A percentile compares a stretch with the other conserved stretches of the same genome.
Evolutionary conservation across 1,284 basidiomycete species (phyloP).

Genomic region (Trichosporon sp.): DNA sequence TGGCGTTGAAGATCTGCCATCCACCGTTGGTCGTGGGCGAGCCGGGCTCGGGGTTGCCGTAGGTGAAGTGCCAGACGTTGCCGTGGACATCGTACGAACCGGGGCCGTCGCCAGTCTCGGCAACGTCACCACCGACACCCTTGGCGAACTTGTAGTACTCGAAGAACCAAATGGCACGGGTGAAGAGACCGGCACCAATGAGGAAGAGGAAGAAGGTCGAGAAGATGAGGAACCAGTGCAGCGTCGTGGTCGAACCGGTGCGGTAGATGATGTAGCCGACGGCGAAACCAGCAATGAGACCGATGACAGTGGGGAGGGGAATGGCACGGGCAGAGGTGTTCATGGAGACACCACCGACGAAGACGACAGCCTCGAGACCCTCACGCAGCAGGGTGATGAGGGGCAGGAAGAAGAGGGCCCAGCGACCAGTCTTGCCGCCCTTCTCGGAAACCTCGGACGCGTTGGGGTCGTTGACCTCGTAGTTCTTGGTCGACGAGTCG

Average conservation of each 20-base stretch:
- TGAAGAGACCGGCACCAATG: slow-evolving; percentile 88
- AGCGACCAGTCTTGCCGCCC: slow-evolving; percentile 64
- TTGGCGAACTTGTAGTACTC: slow-evolving; percentile 62
- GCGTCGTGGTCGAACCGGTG: slow-evolving; percentile 56
- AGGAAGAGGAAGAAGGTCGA: slow-evolving; percentile 89
- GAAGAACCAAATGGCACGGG: slow-evolving; percentile 67
- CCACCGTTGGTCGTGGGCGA: slow-evolving; percentile 53
- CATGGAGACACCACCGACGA: slow-evolving; percentile 88
- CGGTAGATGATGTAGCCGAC: slow-evolving; percentile 61
- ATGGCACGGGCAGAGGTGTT: slow-evolving; percentile 77
- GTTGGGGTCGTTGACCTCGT: slow-evolving; percentile 19
- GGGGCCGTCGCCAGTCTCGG: slow-evolving; percentile 64
- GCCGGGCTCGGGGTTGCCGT: slow-evolving; percentile 72
- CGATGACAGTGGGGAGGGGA: slow-evolving; percentile 83
- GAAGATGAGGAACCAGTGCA: slow-evolving; percentile 75
- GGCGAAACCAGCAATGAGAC: slow-evolving; percentile 71
- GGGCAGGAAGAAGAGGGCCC: slow-evolving; percentile 83
- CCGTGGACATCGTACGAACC: slow-evolving; percentile 67
- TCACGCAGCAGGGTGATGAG: slow-evolving; percentile 83
- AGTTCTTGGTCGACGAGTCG: slow-evolving; percentile 47
- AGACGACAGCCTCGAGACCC: slow-evolving; percentile 89
- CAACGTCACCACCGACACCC: slow-evolving; percentile 71
- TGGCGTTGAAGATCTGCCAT: slow-evolving; percentile 56
- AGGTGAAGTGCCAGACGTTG: slow-evolving; percentile 74
- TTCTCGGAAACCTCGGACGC: slow-evolving; percentile 57